Conservation (phyloP, 169 alveolate genomes). For the Plasmodium relictum region DNA sequence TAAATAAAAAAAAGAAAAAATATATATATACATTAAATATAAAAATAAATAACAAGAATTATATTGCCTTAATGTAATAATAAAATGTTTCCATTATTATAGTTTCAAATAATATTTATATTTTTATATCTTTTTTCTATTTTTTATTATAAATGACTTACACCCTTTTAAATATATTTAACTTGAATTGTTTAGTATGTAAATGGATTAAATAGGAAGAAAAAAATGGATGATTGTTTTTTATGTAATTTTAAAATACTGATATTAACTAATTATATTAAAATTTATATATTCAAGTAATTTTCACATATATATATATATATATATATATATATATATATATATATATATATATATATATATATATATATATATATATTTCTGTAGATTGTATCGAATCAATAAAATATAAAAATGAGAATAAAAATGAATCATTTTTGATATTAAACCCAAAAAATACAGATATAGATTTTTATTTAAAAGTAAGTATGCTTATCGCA, state of each 20-base stretch:
- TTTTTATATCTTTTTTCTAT: not conserved
- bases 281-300: not conserved
- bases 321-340: not conserved
- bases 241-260: conserved; percentile 18
- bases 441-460: conserved; percentile 40
- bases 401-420: conserved; percentile 18
- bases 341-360: not conserved
- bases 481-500: conserved; percentile 15
- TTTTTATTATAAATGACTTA: not conserved
- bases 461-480: conserved; percentile 33
- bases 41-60: too few relatives aligned
- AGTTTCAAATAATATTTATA: not conserved
- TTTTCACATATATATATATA: not conserved
- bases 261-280: not conserved
- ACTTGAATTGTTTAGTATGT: conserved; percentile 16
- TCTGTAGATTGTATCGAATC: conserved; percentile 37
- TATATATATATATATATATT: not conserved
- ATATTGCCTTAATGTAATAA: too few relatives aligned
- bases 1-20: not conserved
- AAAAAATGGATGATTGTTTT: conserved; percentile 34
- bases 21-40: not conserved
- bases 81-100: not conserved
- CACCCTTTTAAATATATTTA: not conserved
- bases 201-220: conserved; percentile 26
- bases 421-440: conserved; percentile 20